Evolutionary conservation across 352 stramenopile species (phyloP).

Genomic region (Pythium apleroticum): DNA sequence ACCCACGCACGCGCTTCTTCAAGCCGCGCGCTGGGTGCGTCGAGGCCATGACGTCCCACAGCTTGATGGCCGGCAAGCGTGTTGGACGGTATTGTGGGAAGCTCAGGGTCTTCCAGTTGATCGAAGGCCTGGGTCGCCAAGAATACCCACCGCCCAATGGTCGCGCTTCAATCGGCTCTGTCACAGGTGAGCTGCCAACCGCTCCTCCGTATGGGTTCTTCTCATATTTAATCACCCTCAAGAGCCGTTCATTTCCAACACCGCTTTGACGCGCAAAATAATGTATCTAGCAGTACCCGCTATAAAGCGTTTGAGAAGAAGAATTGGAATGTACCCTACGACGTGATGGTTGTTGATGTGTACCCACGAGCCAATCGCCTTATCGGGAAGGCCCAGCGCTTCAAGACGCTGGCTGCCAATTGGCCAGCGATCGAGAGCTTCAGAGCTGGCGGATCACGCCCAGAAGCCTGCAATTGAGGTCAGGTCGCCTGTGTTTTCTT

Average conservation of each 20-base stretch:
- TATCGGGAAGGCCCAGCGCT: conserved; percentile 18
- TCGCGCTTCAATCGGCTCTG: conserved; percentile 5
- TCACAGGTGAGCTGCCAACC: conserved; percentile 8
- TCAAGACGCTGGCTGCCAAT: background rate
- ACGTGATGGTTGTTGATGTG: background rate
- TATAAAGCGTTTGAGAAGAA: too few relatives aligned
- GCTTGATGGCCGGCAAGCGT: background rate
- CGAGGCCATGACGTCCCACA: background rate
- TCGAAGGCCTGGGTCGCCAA: background rate
- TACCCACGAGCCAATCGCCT: conserved; percentile 19
- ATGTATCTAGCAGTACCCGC: too few relatives aligned
- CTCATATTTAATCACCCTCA: too few relatives aligned
- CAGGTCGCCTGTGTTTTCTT: background rate
- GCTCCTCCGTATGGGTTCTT: background rate
- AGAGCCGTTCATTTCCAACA: too few relatives aligned
- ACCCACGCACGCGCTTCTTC: background rate
- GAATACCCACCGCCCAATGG: conserved; percentile 14
- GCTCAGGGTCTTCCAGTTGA: background rate
- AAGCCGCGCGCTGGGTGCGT: background rate
- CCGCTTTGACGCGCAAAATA: too few relatives aligned
- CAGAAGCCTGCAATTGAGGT: too few relatives aligned
- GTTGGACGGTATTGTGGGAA: background rate
- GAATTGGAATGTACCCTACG: background rate
- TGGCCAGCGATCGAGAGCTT: background rate
- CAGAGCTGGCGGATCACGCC: background rate